Evolutionary conservation across 2,329 filamentous ascomycete genomes (phyloP).

Genomic region (Atkinsonella hypoxylon): DNA sequence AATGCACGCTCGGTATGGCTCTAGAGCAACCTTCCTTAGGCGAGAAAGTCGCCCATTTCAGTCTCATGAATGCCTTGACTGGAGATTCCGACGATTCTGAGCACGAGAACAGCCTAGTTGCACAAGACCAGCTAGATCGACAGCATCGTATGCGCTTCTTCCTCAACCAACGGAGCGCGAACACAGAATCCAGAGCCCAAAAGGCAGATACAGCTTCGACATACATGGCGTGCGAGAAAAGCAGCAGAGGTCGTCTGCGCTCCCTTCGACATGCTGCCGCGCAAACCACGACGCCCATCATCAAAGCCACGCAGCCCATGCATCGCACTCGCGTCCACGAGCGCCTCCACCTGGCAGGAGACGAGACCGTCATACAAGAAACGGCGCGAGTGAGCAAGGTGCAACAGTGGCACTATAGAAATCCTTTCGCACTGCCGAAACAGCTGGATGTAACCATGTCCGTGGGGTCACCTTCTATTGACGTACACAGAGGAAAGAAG

Average conservation of each 20-base stretch:
- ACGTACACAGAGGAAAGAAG: slow-evolving; percentile 24
- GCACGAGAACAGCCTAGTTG: not conserved
- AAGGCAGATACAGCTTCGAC: not conserved
- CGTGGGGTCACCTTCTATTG: slow-evolving; percentile 14
- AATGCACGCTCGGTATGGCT: not conserved
- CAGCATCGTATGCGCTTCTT: slow-evolving; percentile 3
- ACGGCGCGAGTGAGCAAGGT: slow-evolving; percentile 19
- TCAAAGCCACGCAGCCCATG: slow-evolving; percentile 19
- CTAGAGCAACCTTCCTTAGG: slow-evolving; percentile 1
- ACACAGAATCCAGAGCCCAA: not conserved
- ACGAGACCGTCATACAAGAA: slow-evolving; percentile 19
- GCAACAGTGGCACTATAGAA: slow-evolving; percentile 15
- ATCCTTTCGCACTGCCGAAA: not conserved
- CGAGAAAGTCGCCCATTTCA: slow-evolving; percentile 36
- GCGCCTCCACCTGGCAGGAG: slow-evolving; percentile 4
- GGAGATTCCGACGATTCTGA: not conserved
- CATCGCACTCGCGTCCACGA: not conserved
- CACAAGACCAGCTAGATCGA: not conserved
- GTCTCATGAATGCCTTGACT: slow-evolving; percentile 22
- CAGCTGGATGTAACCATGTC: not conserved
- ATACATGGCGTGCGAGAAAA: not conserved
- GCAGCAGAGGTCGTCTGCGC: not conserved
- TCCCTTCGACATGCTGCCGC: not conserved
- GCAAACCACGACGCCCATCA: slow-evolving; percentile 6
- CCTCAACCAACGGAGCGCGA: not conserved